A percentile compares a stretch with the other conserved stretches of the same genome.
Conservation (phyloP, 1,284 basidiomycete species). For the Wolfiporia cocos region DNA sequence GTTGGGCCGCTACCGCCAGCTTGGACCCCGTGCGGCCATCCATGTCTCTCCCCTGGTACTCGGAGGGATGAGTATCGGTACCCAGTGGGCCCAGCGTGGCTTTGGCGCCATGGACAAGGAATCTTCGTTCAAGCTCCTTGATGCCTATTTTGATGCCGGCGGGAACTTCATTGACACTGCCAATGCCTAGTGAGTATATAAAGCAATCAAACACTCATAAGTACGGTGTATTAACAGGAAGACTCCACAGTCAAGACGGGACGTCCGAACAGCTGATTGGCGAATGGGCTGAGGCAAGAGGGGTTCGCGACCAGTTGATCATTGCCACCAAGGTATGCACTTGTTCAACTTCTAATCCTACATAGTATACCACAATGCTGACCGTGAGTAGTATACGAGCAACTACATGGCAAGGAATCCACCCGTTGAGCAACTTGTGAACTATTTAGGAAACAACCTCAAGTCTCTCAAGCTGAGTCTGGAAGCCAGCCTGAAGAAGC, state of each 20-base stretch:
- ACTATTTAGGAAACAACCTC: slow-evolving; percentile 39
- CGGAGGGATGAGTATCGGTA: not conserved
- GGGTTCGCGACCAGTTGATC: slow-evolving; percentile 37
- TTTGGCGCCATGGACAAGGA: slow-evolving; percentile 35
- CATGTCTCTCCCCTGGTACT: not conserved
- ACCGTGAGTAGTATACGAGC: slow-evolving; percentile 24
- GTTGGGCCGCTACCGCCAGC: not conserved
- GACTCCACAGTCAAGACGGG: slow-evolving; percentile 18
- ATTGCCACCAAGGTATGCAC: slow-evolving; percentile 33
- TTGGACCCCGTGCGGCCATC: not conserved
- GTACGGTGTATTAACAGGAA: not conserved
- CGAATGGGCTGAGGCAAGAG: slow-evolving; percentile 35
- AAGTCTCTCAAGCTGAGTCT: slow-evolving; percentile 39
- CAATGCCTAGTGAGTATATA: slow-evolving; percentile 18
- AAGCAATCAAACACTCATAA: not conserved
- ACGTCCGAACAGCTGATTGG: slow-evolving; percentile 31
- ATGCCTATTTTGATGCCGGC: slow-evolving; percentile 25
- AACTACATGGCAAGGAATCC: slow-evolving; percentile 21
- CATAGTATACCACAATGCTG: not conserved
- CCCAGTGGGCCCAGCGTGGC: slow-evolving; percentile 27
- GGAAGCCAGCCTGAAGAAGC: slow-evolving; percentile 41
- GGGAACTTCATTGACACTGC: slow-evolving; percentile 31
- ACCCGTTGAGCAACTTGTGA: slow-evolving; percentile 25
- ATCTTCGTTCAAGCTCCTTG: slow-evolving; percentile 26
- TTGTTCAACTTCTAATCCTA: too few relatives aligned